Evolutionary conservation across 2,329 filamentous ascomycete genomes (phyloP).

Genomic region (Beauveria australis): DNA sequence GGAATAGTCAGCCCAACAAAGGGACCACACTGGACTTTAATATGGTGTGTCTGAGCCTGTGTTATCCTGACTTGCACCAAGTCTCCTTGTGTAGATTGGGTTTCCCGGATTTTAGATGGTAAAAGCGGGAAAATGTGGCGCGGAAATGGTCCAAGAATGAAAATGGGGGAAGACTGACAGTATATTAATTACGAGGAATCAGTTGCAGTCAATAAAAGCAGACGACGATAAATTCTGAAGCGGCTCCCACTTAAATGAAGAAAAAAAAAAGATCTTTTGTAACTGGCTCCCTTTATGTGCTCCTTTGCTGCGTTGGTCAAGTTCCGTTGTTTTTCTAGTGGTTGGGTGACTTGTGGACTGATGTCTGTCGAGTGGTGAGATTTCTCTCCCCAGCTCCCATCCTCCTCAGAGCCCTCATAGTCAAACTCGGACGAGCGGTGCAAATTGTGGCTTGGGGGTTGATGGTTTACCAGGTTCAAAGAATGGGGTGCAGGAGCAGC

Average conservation of each 20-base stretch:
- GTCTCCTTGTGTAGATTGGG: neutral
- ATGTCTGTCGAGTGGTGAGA: constrained; percentile 8
- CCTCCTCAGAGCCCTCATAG: neutral
- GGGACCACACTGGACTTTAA: neutral
- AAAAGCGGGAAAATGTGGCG: neutral
- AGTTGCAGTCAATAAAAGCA: neutral
- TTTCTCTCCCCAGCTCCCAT: neutral
- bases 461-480: neutral
- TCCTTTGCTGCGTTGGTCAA: neutral
- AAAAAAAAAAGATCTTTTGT: neutral
- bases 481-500: neutral
- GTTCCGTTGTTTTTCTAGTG: neutral
- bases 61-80: neutral
- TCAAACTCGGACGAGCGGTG: neutral
- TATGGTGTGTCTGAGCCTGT: neutral
- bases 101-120: neutral
- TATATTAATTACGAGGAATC: neutral
- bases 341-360: constrained; percentile 11
- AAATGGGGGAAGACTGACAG: no score
- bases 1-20: neutral
- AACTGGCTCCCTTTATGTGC: neutral
- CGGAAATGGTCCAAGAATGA: neutral
- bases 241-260: no score
- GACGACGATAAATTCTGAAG: neutral
- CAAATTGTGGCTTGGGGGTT: neutral